A percentile compares a stretch with the other conserved stretches of the same genome.
These are phyloP conservation scores for Berberis vulgaris DNA, from an alignment of 164 flowering plant species.

Conservation along the genomic window DNA sequence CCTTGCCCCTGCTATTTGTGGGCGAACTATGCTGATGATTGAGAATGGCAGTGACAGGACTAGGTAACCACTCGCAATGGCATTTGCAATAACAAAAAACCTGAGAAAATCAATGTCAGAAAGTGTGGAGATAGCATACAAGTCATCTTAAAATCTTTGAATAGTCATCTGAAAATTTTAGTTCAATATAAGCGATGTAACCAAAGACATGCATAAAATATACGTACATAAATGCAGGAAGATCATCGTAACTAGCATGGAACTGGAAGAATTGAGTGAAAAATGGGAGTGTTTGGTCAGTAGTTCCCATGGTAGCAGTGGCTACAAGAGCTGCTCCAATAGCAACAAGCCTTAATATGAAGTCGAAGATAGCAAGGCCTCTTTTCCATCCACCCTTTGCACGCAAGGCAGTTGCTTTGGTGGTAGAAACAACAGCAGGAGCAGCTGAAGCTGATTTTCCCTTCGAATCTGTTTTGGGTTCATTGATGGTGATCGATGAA, in stretches of 20 bases:
- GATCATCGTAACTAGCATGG: conserved; percentile 59
- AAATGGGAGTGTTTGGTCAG: conserved; percentile 76
- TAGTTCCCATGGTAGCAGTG: conserved; percentile 60
- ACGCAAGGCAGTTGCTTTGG: conserved; percentile 10
- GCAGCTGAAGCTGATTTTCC: conserved; percentile 24
- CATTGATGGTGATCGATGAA: conserved; percentile 21
- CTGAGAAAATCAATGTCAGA: conserved; percentile 8
- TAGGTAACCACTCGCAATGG: conserved; percentile 51
- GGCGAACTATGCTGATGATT: conserved; percentile 54
- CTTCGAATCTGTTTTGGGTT: conserved; percentile 24
- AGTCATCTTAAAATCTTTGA: too few species aligned
- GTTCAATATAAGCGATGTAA: too few species aligned
- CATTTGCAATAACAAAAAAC: conserved; percentile 68
- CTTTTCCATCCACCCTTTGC: conserved; percentile 32
- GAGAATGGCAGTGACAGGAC: conserved; percentile 74
- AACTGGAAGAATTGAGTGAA: conserved; percentile 87
- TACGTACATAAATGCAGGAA: conserved; percentile 63
- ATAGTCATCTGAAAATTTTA: too few species aligned
- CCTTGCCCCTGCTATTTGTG: conserved; percentile 36
- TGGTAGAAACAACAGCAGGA: conserved; percentile 5
- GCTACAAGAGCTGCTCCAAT: conserved; percentile 47
- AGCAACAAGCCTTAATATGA: conserved; percentile 50
- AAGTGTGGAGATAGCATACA: neutral
- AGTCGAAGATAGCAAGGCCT: conserved; percentile 58
- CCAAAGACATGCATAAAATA: neutral